Base-by-base conservation (phyloP, 2,329 filamentous ascomycete genomes). In the Anisogramma anomala region DNA sequence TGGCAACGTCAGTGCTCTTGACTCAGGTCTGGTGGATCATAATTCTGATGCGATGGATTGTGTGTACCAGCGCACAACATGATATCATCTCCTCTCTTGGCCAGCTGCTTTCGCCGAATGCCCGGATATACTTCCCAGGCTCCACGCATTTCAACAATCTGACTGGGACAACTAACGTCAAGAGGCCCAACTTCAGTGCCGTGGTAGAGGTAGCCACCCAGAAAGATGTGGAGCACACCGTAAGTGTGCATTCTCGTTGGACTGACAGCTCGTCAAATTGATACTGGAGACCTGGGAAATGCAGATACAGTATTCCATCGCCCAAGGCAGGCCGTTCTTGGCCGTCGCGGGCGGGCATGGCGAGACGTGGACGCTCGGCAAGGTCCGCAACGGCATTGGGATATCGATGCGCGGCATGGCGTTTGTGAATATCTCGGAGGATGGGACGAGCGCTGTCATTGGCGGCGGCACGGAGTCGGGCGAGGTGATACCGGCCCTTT, bases 381-480 rank as follows among this genome's bases (percentile, higher is more conserved):
- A 39, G 2, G 51, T 49, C 4, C 43, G 42, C 22, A 35, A 49
- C 33, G 48, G 50, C 9, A 50, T 53, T 19, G 48, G 51, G 22
- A 49, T 55, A n/a, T 51, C 53, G 14, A 40, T 53, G 15, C 51
- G 55, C 17, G 27, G 45, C 20, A 38, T 62, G 18, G 53, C 52
- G 32, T 39, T 50, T 4, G 41, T 61, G 22, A 47, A 32, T 6
- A 41, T 62, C 6, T 48, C 53, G 2, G 28, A 45, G 11, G 52
- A 58, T 43, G 57, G 56, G 5, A 43, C 46, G 3, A 51, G 49
- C 6, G 59, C 53, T 6, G 56, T 46, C 0, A 50, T 61, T 33
- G 59, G 54, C 5, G 58, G 55, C 6, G 59, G 60, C 6, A 48
- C 52, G 9, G 52, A 47, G 14, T 50, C 51, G 6, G 53, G 55